Evolutionary conservation across 1,284 basidiomycete genomes (phyloP).

Genomic region (Phellopilus nigrolimitatus): DNA sequence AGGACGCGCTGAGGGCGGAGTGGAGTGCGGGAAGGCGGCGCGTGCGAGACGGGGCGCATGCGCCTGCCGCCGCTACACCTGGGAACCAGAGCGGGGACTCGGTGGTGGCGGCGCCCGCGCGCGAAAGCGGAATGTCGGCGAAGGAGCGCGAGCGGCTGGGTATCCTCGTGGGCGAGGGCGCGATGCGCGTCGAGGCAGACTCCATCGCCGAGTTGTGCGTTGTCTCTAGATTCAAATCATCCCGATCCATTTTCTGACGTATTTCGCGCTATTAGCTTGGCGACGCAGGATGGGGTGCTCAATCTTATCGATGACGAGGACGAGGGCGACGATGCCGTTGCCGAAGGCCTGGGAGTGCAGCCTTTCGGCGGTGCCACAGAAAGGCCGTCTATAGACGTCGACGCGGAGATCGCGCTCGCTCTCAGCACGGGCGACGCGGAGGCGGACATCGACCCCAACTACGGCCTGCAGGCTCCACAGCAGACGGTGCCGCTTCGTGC

Average conservation of each 20-base stretch:
- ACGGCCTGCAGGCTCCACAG: constrained; percentile 77
- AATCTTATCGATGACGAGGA: constrained; percentile 20
- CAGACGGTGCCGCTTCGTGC: constrained; percentile 84
- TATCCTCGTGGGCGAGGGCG: constrained; percentile 32
- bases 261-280: constrained; percentile 3
- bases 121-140: constrained; percentile 21
- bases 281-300: constrained; percentile 14
- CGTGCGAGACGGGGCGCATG: constrained; percentile 61
- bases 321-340: constrained; percentile 20
- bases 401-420: no score
- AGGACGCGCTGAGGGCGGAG: constrained; percentile 60
- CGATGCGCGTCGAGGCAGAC: constrained; percentile 49
- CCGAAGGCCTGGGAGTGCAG: background rate
- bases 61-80: constrained; percentile 20
- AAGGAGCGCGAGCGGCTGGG: constrained; percentile 26
- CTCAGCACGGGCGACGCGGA: constrained; percentile 23
- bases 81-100: no score
- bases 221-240: background rate
- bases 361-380: constrained; percentile 16
- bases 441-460: constrained; percentile 70
- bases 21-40: constrained; percentile 52
- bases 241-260: background rate
- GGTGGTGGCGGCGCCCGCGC: background rate
- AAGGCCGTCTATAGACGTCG: constrained; percentile 33
- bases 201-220: constrained; percentile 57